Percentiles rank a stretch among this genome's conserved stretches.
These are phyloP conservation scores for Trichoderma aggressivum DNA, from an alignment of 2,329 filamentous ascomycete genomes.

Conservation along the genomic window DNA sequence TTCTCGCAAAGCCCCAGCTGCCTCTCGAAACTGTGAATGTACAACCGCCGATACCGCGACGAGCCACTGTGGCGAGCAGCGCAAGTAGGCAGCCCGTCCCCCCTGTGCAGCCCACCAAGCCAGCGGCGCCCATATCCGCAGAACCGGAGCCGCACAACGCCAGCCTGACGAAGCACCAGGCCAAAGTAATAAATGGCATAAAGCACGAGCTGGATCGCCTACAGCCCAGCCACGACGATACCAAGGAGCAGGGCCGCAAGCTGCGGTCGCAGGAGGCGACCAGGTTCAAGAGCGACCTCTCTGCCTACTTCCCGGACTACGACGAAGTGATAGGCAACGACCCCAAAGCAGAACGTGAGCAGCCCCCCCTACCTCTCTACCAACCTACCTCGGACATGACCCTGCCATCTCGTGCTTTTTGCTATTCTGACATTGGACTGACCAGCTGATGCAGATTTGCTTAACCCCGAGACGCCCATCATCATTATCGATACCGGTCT, in stretches of 20 bases:
- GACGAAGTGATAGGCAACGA: conserved; percentile 90
- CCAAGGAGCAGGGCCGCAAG: conserved; percentile 65
- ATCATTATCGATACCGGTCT: conserved; percentile 59
- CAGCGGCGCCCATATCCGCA: conserved; percentile 21
- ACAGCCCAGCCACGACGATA: conserved; percentile 46
- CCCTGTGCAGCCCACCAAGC: conserved; percentile 21
- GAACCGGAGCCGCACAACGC: conserved; percentile 28
- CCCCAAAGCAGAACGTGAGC: conserved; percentile 71
- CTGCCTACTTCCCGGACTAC: conserved; percentile 88
- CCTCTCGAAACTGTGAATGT: conserved; percentile 28
- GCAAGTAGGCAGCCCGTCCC: conserved; percentile 7
- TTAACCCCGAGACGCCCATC: conserved; percentile 71
- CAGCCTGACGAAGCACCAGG: conserved; percentile 48
- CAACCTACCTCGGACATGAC: not conserved
- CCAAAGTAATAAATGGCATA: conserved; percentile 60
- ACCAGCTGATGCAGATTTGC: conserved; percentile 54
- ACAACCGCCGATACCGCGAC: conserved; percentile 27
- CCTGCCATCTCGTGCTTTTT: not conserved
- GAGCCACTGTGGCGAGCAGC: conserved; percentile 20
- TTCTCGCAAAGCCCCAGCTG: conserved; percentile 36
- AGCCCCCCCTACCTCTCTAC: not conserved
- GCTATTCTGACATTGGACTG: not conserved
- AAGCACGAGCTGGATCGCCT: conserved; percentile 58
- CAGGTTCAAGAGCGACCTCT: conserved; percentile 85
- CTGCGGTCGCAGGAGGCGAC: conserved; percentile 82